Evolutionary conservation across 2,329 filamentous ascomycete genomes (phyloP), one percentile per base, ranked within the genome.

Genomic region (Penicillium sp.): DNA sequence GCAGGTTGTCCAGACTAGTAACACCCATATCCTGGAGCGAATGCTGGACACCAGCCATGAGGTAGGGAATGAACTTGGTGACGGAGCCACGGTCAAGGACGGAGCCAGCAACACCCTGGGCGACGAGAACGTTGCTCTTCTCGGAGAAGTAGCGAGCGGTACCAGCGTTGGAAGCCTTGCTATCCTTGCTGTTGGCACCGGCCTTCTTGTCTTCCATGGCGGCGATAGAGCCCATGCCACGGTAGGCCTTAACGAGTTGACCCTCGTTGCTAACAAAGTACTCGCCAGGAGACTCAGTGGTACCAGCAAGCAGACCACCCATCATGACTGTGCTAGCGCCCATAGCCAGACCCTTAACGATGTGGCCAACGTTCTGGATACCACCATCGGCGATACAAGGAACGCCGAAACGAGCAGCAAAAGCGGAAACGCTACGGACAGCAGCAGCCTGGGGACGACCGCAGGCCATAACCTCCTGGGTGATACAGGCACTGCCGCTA

Each of bases 161-260:
- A 70, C 94, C 94, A 52, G 94, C 94, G 73, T 97, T 99, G 74
- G 79, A 82, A 45, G 81, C 80, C 73, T 87, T 86, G 66, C 80
- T 78, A 76, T 87, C 88, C 78, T 88, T 89, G 68, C 81, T 79
- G 63, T 88, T 89, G 55, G 77, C 82, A 51, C 90, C 91, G 10
- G 92, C 92, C 83, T 96, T 96, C 86, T 94, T 96, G 79, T 97
- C 93, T 79, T 97, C 92, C 94, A 99, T 99, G 64, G 94, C 94
- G 69, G 97, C 94, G 72, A 99, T 99, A 77, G 88, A 92, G 64
- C 94, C 94, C 94, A 99, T 99, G 56, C 94, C 94, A 77, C 94
- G 90, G 83, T 99, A 99, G 36, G 94, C 92, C 84, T 99, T 99
- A 77, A 99, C 93, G 51, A 99, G 87, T 83, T 97, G 95, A 62